phyloP scores from a whole-genome alignment of 139 green algal species.

The Coelastrella sp. region DNA sequence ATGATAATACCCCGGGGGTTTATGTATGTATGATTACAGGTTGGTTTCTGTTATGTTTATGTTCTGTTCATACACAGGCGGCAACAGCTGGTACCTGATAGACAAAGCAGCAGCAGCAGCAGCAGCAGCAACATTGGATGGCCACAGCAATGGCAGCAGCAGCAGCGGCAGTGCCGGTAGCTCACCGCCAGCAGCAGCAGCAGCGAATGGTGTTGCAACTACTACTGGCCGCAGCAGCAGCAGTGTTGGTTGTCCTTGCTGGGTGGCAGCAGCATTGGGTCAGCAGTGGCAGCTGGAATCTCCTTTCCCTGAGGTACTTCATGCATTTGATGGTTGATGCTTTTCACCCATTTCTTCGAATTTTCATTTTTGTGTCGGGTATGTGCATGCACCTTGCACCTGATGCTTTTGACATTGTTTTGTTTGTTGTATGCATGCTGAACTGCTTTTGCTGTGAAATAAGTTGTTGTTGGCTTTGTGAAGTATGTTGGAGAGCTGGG shows the following conservation, averaged over 20 bases:
- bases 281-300: slow-evolving; percentile 31
- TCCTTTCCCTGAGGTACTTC: slow-evolving; percentile 40
- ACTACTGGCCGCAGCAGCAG: slow-evolving; percentile 13
- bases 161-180: slow-evolving; percentile 2
- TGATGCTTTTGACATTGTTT: too few species aligned
- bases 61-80: too few species aligned
- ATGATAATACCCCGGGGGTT: neutral
- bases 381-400: too few species aligned
- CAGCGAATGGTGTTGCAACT: neutral
- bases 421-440: too few species aligned
- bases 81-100: neutral
- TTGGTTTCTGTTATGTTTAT: too few species aligned
- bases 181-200: slow-evolving; percentile 10
- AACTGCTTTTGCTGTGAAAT: too few species aligned
- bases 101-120: neutral
- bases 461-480: too few species aligned
- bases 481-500: too few species aligned
- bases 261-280: neutral
- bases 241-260: slow-evolving; percentile 2
- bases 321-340: neutral
- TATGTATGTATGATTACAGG: neutral
- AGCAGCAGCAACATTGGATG: neutral
- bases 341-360: too few species aligned
- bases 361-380: too few species aligned
- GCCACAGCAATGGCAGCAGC: too few species aligned